Conservation (phyloP, 2,329 filamentous ascomycete species). For the Beauveria varroae region DNA sequence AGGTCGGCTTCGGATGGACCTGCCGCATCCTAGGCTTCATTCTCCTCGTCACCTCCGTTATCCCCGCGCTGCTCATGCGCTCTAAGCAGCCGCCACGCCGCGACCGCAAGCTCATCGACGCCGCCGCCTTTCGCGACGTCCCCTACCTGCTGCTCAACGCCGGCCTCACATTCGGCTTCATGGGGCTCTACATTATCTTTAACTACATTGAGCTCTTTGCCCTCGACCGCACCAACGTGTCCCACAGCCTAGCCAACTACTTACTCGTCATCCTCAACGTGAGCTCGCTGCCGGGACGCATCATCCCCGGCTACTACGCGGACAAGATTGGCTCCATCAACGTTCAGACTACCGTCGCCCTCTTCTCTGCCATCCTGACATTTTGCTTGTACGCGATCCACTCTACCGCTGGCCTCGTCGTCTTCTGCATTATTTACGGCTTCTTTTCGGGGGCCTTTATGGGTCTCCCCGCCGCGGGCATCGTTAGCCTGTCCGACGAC, state of each 20-base stretch:
- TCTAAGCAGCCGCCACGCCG: not conserved
- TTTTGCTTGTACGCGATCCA: conserved; percentile 33
- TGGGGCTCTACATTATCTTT: conserved; percentile 41
- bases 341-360: conserved; percentile 25
- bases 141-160: conserved; percentile 30
- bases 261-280: conserved; percentile 45
- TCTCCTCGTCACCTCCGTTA: conserved; percentile 28
- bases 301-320: conserved; percentile 38
- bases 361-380: conserved; percentile 27
- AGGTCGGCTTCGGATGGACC: conserved; percentile 49
- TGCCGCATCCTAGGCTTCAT: conserved; percentile 37
- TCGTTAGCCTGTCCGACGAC: conserved; percentile 30
- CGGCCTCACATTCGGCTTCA: conserved; percentile 32
- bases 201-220: conserved; percentile 39
- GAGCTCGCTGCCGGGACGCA: conserved; percentile 39
- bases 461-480: conserved; percentile 32
- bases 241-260: conserved; percentile 31
- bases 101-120: conserved; percentile 24
- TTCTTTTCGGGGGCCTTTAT: conserved; percentile 38
- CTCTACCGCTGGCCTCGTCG: conserved; percentile 28
- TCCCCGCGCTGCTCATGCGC: conserved; percentile 31
- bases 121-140: conserved; percentile 25
- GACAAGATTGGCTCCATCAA: conserved; percentile 34
- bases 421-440: conserved; percentile 38
- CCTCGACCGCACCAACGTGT: conserved; percentile 34